A percentile compares a stretch with the other conserved stretches of the same genome.
Conservation (phyloP, 495 filamentous ascomycete species). For the Penicillium bovifimosum region DNA sequence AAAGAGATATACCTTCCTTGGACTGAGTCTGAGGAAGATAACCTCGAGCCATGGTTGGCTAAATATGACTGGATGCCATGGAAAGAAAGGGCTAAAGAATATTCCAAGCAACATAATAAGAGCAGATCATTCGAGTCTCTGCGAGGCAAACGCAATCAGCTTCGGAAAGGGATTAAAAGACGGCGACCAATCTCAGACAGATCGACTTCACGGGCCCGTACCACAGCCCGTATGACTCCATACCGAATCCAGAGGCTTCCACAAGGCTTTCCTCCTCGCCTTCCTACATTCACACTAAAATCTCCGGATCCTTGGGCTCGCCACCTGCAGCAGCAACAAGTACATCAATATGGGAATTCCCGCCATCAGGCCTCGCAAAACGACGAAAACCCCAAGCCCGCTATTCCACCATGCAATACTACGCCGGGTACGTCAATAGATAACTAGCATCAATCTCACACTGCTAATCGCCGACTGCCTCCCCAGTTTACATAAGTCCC, state of each 20-base stretch:
- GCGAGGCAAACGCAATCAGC: conserved; percentile 1
- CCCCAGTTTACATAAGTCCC: not conserved
- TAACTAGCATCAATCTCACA: not conserved
- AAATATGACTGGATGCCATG: not conserved
- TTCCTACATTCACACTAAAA: not conserved
- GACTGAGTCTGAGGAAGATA: not conserved
- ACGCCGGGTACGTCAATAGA: not conserved
- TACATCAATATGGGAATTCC: not conserved
- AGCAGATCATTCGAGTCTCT: conserved; percentile 1
- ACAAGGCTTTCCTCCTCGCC: not conserved
- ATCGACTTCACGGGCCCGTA: not conserved
- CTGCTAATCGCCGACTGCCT: not conserved
- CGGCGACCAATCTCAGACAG: not conserved
- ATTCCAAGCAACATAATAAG: conserved; percentile 2
- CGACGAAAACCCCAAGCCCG: not conserved
- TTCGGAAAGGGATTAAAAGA: conserved; percentile 1
- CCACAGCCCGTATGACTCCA: not conserved
- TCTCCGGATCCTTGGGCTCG: not conserved
- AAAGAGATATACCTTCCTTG: not conserved
- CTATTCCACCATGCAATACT: not conserved
- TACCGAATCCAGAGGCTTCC: not conserved
- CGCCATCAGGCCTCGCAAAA: not conserved
- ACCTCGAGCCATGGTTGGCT: conserved; percentile 1
- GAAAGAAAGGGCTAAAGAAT: not conserved
- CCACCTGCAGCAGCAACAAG: not conserved